Evolutionary conservation across 805 yeast species (phyloP).

Genomic region (Pichia insulana): DNA sequence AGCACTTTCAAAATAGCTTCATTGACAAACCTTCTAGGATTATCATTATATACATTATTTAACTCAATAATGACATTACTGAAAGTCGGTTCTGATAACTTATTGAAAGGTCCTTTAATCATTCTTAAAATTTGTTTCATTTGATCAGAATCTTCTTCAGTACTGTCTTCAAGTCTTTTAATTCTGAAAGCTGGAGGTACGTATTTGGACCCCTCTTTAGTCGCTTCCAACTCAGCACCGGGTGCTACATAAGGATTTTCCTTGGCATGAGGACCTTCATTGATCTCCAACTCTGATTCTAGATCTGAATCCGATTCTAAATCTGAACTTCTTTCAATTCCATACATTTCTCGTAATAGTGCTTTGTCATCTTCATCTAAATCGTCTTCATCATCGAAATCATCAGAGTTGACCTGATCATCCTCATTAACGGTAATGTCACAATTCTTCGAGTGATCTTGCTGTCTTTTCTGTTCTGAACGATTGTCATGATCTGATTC

Average conservation of each 20-base stretch:
- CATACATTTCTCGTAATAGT: constrained; percentile 26
- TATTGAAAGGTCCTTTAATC: constrained; percentile 78
- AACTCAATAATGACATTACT: constrained; percentile 61
- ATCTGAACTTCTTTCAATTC: constrained; percentile 21
- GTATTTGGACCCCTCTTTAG: constrained; percentile 37
- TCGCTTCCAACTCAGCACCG: constrained; percentile 12
- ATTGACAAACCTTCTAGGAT: constrained; percentile 76
- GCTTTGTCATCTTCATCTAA: constrained; percentile 26
- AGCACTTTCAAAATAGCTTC: constrained; percentile 56
- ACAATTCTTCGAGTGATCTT: constrained; percentile 7
- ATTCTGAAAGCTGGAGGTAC: constrained; percentile 83
- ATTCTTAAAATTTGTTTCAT: constrained; percentile 43
- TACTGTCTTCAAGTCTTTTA: constrained; percentile 28
- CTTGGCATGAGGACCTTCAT: constrained; percentile 28
- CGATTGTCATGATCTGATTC: constrained; percentile 7
- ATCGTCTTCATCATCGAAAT: constrained; percentile 26
- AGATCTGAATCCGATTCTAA: constrained; percentile 16
- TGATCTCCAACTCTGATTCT: constrained; percentile 18
- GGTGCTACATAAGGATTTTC: constrained; percentile 80
- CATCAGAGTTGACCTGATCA: constrained; percentile 23
- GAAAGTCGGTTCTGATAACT: constrained; percentile 81
- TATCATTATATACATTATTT: constrained; percentile 47
- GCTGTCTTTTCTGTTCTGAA: background rate
- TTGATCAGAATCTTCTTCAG: constrained; percentile 34
- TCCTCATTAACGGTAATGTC: constrained; percentile 17